These are phyloP conservation scores for Mycena floridula DNA, from an alignment of 768 basidiomycete species.

Conservation along the genomic window DNA sequence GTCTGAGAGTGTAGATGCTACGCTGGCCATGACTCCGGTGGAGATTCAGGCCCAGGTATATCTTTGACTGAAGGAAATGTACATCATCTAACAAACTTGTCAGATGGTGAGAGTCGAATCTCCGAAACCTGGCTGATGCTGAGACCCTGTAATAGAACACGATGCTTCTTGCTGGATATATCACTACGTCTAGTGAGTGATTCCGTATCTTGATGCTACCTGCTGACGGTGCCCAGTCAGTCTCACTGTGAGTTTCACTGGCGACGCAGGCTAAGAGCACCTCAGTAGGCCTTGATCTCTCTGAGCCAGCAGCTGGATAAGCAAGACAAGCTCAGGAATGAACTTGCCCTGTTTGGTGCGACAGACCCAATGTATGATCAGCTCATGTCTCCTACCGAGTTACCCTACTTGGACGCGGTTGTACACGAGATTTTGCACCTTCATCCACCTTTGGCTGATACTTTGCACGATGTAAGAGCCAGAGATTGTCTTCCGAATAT, in stretches of 20 bases:
- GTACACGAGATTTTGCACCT: slow-evolving; percentile 34
- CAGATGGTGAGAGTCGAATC: not conserved
- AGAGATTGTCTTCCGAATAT: too few species aligned
- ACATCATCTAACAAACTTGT: too few species aligned
- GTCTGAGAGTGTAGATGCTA: too few species aligned
- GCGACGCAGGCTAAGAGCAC: not conserved
- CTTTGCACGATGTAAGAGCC: slow-evolving; percentile 22
- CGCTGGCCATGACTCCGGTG: slow-evolving; percentile 16
- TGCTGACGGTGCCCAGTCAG: slow-evolving; percentile 13
- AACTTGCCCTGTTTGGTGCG: slow-evolving; percentile 15
- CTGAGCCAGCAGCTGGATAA: slow-evolving; percentile 22
- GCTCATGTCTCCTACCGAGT: slow-evolving; percentile 14
- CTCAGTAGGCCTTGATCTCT: slow-evolving; percentile 32
- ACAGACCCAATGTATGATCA: slow-evolving; percentile 19
- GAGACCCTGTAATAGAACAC: slow-evolving; percentile 27
- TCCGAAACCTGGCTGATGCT: not conserved
- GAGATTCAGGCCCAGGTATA: slow-evolving; percentile 26
- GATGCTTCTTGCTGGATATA: slow-evolving; percentile 32
- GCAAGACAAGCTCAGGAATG: slow-evolving; percentile 26
- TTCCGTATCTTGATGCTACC: too few species aligned
- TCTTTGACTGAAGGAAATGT: too few species aligned
- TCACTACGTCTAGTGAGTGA: slow-evolving; percentile 29
- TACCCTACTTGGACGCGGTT: slow-evolving; percentile 27
- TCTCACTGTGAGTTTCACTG: slow-evolving; percentile 13
- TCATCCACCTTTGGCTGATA: slow-evolving; percentile 25